Conservation (phyloP, 306 rosid genomes). For the Quercus parvula region DNA sequence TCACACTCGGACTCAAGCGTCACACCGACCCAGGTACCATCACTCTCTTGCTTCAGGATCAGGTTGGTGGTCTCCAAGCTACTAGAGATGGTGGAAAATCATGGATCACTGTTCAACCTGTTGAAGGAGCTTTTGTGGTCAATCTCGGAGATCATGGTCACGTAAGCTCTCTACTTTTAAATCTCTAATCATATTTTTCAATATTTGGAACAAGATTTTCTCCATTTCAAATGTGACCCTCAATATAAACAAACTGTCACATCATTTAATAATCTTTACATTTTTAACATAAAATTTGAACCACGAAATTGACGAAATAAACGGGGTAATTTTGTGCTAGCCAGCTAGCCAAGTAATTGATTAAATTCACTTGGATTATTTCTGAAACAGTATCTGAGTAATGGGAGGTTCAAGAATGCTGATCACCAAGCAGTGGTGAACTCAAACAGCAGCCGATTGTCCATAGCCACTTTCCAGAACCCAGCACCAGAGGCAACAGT, state of each 20-base stretch:
- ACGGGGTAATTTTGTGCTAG: no score
- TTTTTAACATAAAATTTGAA: no score
- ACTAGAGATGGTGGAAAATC: slow-evolving; percentile 70
- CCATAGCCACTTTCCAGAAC: slow-evolving; percentile 90
- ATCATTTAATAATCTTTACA: no score
- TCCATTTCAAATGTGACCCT: no score
- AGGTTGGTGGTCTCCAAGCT: slow-evolving; percentile 92
- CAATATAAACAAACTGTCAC: no score
- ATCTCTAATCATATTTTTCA: no score
- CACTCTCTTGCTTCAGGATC: slow-evolving; percentile 80
- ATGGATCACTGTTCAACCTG: slow-evolving; percentile 88
- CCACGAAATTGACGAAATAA: no score
- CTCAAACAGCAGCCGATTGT: slow-evolving; percentile 64
- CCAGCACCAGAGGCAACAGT: slow-evolving; percentile 70
- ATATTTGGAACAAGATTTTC: no score
- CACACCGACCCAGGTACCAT: slow-evolving; percentile 97
- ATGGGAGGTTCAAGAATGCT: slow-evolving; percentile 91
- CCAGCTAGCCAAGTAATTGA: not conserved
- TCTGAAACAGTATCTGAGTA: slow-evolving; percentile 59
- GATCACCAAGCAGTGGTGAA: slow-evolving; percentile 97
- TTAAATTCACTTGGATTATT: not conserved
- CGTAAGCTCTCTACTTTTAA: slow-evolving; percentile 33
- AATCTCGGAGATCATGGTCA: slow-evolving; percentile 95
- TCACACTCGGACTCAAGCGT: slow-evolving; percentile 81
- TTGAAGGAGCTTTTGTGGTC: slow-evolving; percentile 82